These are phyloP conservation scores for Eucalyptus camaldulensis DNA, from an alignment of 345 rosid genomes.

Conservation along the genomic window DNA sequence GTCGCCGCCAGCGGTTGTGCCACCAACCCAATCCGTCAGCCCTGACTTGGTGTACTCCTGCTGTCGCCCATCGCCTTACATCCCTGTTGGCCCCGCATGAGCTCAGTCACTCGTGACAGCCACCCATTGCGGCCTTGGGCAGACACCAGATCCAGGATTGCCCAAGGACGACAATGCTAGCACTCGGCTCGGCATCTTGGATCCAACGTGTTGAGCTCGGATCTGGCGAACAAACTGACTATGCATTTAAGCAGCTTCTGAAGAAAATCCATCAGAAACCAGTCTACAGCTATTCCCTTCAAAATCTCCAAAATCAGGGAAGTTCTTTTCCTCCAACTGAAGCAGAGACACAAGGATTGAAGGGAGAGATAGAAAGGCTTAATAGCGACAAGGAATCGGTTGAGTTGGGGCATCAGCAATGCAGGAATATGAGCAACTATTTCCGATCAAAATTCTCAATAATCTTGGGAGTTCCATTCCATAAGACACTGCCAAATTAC, in stretches of 20 bases:
- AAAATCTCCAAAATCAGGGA: conserved; percentile 37
- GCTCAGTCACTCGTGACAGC: not conserved
- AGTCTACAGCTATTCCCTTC: conserved; percentile 71
- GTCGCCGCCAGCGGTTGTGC: not conserved
- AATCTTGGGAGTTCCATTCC: not conserved
- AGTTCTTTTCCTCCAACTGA: conserved; percentile 30
- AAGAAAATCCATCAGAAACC: conserved; percentile 85
- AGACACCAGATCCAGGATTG: not conserved
- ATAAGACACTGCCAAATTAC: not conserved
- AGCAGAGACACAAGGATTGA: conserved; percentile 42
- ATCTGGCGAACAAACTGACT: not conserved
- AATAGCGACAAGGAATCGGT: conserved; percentile 43
- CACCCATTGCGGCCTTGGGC: not conserved
- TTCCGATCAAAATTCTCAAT: not conserved
- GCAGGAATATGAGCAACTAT: conserved; percentile 34
- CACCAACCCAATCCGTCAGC: not conserved
- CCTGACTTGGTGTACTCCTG: not conserved
- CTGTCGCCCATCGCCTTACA: not conserved
- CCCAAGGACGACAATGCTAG: not conserved
- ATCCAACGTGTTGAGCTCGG: not conserved
- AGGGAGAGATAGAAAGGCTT: conserved; percentile 51
- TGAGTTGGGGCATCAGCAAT: conserved; percentile 26
- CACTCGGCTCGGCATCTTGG: not conserved
- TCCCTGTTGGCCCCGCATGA: not conserved
- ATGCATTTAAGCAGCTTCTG: conserved; percentile 16